Evolutionary conservation across 2,329 filamentous ascomycete species (phyloP).

Genomic region (Tolypocladium sp.): DNA sequence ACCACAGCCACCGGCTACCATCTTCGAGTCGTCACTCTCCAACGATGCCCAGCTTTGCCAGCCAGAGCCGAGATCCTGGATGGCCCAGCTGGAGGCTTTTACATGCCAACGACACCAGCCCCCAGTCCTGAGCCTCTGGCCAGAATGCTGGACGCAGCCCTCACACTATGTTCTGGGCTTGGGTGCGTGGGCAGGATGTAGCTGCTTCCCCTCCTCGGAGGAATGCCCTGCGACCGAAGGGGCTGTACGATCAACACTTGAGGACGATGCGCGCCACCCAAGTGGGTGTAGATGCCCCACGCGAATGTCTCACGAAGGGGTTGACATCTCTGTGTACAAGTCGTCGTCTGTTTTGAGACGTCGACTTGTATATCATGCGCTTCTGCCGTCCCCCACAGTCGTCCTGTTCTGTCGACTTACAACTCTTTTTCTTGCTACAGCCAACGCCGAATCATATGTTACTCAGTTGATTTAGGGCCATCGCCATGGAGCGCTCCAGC

Average conservation of each 20-base stretch:
- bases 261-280: not conserved
- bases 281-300: constrained; percentile 7
- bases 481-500: constrained; percentile 25
- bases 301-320: constrained; percentile 1
- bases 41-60: not conserved
- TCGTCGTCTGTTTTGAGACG: not conserved
- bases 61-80: not conserved
- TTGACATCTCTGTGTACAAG: not conserved
- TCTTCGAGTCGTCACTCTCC: not conserved
- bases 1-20: not conserved
- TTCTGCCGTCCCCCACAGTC: not conserved
- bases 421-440: not conserved
- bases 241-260: constrained; percentile 1
- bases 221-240: constrained; percentile 6
- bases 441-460: not conserved
- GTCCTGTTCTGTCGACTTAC: not conserved
- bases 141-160: constrained; percentile 1
- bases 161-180: not conserved
- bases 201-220: constrained; percentile 2
- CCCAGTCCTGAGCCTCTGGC: not conserved
- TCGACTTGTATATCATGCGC: not conserved
- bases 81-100: not conserved
- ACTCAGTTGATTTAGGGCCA: not conserved
- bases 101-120: not conserved
- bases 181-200: not conserved